Evolutionary conservation across 192 early-diverging fungal genomes (phyloP), one percentile per base, ranked within the genome.

Genomic region (Allomyces macrogynus): DNA sequence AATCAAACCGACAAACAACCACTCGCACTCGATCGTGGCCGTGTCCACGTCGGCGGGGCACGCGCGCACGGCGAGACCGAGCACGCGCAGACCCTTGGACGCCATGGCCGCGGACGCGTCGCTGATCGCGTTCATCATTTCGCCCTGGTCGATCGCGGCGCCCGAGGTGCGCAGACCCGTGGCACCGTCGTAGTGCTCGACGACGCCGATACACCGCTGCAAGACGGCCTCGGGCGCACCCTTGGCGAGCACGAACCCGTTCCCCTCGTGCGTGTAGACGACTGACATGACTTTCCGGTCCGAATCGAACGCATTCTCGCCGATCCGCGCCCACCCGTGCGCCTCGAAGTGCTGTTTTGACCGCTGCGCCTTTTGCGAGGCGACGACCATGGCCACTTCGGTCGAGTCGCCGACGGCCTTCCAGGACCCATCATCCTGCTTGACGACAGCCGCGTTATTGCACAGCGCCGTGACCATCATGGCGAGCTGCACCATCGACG

Each of bases 151-250:
- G 61, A 43, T 65, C 23, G 63, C 64, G 40, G 74, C 69, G 27
- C 81, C 78, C 0, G 32, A 40, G 7, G 4, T 7, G 32, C 32
- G 32, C 1, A 66, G 42, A 0, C 25, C 67, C 22, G 78, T 65
- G 10, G 62, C 54, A 0, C 60, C 70, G 0, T 49, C 40, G 10
- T 81, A 68, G 7, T 76, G 76, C 5, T 78, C 65, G 68, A 77
- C 78, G 10, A 74, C 67, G 23, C 66, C 68, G 3, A 73, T 82
- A 71, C 90, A 93, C 65, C 86, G 80, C n/a, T 66, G 68, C 12
- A 95, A 72, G 1, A 95, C 82, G 11, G 86, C 85, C 79, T 97
- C 94, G 24, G 92, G 91, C 0, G 94, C 94, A 43, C 94, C 94
- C 71, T 97, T 97, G 40, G 81, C 76, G 57, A 91, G 81, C 44